Base-by-base conservation (phyloP, 257 asterid genomes). In the Nicotiana otophora region DNA sequence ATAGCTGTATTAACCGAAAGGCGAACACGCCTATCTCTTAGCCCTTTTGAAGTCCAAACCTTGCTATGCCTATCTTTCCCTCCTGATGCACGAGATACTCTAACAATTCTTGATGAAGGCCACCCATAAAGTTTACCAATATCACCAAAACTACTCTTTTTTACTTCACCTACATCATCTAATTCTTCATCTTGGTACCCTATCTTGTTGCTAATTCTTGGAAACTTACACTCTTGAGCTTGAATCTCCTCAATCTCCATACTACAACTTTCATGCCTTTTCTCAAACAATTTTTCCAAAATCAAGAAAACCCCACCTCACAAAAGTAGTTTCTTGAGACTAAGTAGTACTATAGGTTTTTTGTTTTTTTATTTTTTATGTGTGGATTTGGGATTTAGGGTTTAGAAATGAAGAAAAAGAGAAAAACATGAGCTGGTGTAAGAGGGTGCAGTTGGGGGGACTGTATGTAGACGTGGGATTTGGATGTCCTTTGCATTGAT, bases 11-110 rank as follows among this genome's bases (percentile, higher is more conserved):
- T 88, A 10, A 94, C 96, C 0, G 98, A 93, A 2, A 95, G 89
- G 75, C 98, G 88, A 55, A 95, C 92, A 20, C 98, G 92, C n/a
- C 98, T 87, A 86, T 93, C 98, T 78, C 99, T 81, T 1, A 92
- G 84, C 34, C 99, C 99, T 80, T 90, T 93, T 0, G 97, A 91
- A 11, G 99, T 95, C 33, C 90, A 88, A 0, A 95, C 99, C 68
- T 95, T 95, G 84, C 98, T 95, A 91, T 95, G 99, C 82, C 96
- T 64, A 83, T 95, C 99, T 51, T 91, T 93, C 39, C 97, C 92
- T 12, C 99, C 98, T 0, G 94, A 82, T 1, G 97, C 93, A 66
- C 97, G 90, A 34, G 93, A 91, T 86, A 91, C 97, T 91, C 97
- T 90, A 82, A 92, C 93, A 26, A 92, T 91, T 58, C 97, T 87